A percentile compares a stretch with the other conserved stretches of the same genome.
phyloP scores from a whole-genome alignment of 169 alveolate species.

The Eimeria brunetti region DNA sequence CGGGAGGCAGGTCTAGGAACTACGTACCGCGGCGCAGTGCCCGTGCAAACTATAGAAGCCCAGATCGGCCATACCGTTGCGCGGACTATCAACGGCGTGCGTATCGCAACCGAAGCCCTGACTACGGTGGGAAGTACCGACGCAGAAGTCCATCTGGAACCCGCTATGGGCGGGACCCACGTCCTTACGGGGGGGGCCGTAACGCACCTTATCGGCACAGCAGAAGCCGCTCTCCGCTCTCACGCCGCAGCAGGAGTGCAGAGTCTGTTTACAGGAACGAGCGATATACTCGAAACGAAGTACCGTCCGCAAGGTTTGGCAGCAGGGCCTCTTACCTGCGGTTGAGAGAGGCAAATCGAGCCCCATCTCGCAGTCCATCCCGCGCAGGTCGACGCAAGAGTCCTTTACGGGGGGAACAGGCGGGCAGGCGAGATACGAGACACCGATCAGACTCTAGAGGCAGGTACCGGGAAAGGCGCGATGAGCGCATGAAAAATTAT shows the following conservation, averaged over 20 bases:
- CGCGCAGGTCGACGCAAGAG: slow-evolving; percentile 45
- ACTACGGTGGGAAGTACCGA: slow-evolving; percentile 40
- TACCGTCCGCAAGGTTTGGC: slow-evolving; percentile 59
- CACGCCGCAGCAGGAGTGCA: slow-evolving; percentile 58
- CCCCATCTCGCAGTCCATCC: slow-evolving; percentile 53
- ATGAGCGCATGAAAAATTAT: slow-evolving; percentile 5
- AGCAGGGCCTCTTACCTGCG: slow-evolving; percentile 57
- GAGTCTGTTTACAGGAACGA: slow-evolving; percentile 34
- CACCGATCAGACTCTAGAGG: slow-evolving; percentile 31
- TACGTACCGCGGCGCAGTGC: slow-evolving; percentile 53
- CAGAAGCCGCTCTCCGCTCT: slow-evolving; percentile 53
- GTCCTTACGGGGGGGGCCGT: slow-evolving; percentile 22
- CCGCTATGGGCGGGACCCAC: slow-evolving; percentile 43
- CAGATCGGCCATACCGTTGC: slow-evolving; percentile 52
- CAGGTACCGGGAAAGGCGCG: slow-evolving; percentile 62
- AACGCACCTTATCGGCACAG: slow-evolving; percentile 52
- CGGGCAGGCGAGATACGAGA: slow-evolving; percentile 14
- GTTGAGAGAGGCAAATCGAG: slow-evolving; percentile 8
- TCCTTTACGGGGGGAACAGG: slow-evolving; percentile 26
- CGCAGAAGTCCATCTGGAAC: slow-evolving; percentile 67
- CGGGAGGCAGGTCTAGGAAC: slow-evolving; percentile 50
- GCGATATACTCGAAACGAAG: slow-evolving; percentile 19
- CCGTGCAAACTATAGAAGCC: slow-evolving; percentile 56
- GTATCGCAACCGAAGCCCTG: slow-evolving; percentile 50
- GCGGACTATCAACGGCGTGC: slow-evolving; percentile 45